These are phyloP conservation scores for Marsdenia floribunda DNA, from an alignment of 257 asterid genomes.

Conservation along the genomic window DNA sequence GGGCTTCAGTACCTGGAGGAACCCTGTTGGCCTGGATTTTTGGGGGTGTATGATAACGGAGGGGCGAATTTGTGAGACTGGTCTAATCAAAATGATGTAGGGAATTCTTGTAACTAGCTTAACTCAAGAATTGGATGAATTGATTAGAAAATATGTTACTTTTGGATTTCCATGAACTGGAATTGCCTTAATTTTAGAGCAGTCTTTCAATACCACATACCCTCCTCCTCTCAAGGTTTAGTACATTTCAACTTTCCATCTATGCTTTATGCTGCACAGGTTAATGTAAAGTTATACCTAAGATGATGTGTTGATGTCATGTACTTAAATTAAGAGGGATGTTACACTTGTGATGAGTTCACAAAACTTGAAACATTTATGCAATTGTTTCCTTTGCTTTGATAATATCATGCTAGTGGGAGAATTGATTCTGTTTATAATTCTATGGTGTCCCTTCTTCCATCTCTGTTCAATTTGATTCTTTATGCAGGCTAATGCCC, in stretches of 20 bases:
- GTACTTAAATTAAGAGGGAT: not conserved
- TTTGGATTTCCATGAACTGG: not conserved
- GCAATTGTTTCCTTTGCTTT: not conserved
- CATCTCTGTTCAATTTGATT: slow-evolving; percentile 16
- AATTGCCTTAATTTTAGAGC: not conserved
- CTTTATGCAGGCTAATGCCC: slow-evolving; percentile 64
- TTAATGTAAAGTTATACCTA: not conserved
- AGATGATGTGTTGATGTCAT: not conserved
- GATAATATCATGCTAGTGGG: not conserved
- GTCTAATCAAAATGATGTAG: not conserved
- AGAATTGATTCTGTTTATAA: not conserved
- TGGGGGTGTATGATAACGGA: not conserved
- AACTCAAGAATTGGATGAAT: not conserved
- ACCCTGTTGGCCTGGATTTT: not conserved
- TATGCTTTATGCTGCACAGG: not conserved
- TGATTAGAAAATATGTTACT: not conserved
- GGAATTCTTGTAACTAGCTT: not conserved
- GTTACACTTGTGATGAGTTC: not conserved
- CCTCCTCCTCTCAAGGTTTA: not conserved
- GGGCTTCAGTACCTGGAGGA: not conserved
- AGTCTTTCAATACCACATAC: not conserved
- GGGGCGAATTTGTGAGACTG: not conserved
- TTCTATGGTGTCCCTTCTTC: not conserved
- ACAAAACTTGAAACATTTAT: not conserved
- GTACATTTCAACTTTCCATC: not conserved